Conservation (phyloP, 108 stramenopile species). For the Cyclostephanos tholiformis region DNA sequence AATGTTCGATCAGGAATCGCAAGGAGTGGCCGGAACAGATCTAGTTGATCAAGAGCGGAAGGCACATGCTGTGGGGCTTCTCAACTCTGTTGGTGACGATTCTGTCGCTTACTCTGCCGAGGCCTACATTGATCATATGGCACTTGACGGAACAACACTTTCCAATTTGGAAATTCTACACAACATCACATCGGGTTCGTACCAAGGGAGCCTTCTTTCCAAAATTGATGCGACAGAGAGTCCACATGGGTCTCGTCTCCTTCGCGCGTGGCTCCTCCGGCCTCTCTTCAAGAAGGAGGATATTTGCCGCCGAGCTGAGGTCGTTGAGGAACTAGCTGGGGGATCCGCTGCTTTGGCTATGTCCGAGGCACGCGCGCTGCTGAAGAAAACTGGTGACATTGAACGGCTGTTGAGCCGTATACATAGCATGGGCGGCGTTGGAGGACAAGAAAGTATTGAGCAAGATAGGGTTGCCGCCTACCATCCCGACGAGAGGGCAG, state of each 20-base stretch:
- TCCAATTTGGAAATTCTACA: conserved; percentile 95
- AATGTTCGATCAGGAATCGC: conserved; percentile 31
- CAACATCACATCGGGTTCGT: conserved; percentile 71
- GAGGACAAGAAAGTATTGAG: conserved; percentile 21
- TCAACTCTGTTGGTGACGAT: conserved; percentile 9
- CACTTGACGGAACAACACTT: conserved; percentile 94
- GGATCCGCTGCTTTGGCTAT: conserved; percentile 75
- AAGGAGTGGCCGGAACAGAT: conserved; percentile 35
- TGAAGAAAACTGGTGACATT: conserved; percentile 89
- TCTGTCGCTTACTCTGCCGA: conserved; percentile 30
- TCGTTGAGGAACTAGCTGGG: conserved; percentile 88
- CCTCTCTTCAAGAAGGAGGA: conserved; percentile 88
- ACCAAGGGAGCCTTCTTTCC: conserved; percentile 86
- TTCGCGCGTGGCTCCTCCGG: conserved; percentile 94
- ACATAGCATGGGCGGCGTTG: conserved; percentile 88
- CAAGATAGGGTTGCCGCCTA: conserved; percentile 22
- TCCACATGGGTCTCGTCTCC: conserved; percentile 91
- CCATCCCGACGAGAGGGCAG: conserved; percentile 95
- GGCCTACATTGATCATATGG: conserved; percentile 75
- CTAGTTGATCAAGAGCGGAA: conserved; percentile 14
- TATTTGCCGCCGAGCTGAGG: conserved; percentile 93
- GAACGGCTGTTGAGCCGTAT: conserved; percentile 93
- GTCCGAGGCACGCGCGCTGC: conserved; percentile 63
- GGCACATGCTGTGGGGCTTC: conserved; percentile 12
- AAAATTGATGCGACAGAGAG: conserved; percentile 91